Base-by-base conservation (phyloP, 306 rosid species). In the Vicia sativa region DNA sequence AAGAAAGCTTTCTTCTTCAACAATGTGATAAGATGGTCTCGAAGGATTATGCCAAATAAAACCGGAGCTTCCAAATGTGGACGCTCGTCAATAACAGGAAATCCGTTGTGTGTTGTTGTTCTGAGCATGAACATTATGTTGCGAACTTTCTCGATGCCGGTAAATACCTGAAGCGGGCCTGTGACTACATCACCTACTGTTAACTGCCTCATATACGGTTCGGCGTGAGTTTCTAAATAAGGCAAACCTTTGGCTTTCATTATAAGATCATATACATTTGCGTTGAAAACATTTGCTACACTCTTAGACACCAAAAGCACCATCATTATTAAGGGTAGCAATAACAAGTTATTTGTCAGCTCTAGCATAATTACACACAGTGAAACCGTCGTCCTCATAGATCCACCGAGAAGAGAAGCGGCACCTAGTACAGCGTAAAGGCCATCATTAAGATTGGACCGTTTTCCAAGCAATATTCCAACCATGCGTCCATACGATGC, bases 161-260 rank as follows among this genome's bases (percentile, higher is more conserved):
- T 72, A 11, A 93, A 90, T 19, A 85, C 58, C 82, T 87, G 96
- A 11, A 88, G 95, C 1, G 99, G 99, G 12, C 99, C 95, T 10
- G 85, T 86, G 75, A 88, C 88, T n/a, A 95, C 83, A 28, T 90
- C 95, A 0, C 78, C 67, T 21, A 90, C 99, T 2, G 89, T 83
- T 71, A 95, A 78, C 78, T 88, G 99, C 80, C 97, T 82, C 96
- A 85, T 90, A 62, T 86, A 95, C 15, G 97, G 92, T 76, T 95
- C 99, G 28, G 83, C 96, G 61, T 88, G 97, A 70, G 78, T 74
- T 80, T 79, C 86, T n/a, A 95, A 83, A 73, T 88, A 95, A 45
- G 99, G 99, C 50, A 95, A 80, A 55, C 99, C 97, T 80, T 95
- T 95, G 14, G 87, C 88, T 84, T 87, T 95, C 96, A 95, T 88